These are phyloP conservation scores for Coemansia sp. DNA, from an alignment of 192 early-diverging fungal genomes.

Conservation along the genomic window DNA sequence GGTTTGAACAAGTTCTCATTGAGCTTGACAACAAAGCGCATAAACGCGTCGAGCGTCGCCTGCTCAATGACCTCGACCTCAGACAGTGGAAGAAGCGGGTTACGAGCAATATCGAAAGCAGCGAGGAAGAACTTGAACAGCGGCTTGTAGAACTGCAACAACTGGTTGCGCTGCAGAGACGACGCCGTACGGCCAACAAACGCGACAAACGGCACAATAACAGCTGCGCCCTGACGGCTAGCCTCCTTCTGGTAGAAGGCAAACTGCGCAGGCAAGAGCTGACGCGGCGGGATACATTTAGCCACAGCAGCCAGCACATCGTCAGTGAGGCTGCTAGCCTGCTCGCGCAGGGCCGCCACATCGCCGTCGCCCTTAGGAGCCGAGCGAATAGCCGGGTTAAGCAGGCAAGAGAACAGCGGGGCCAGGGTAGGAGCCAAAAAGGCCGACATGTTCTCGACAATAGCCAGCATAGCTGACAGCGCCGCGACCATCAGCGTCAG, in stretches of 20 bases:
- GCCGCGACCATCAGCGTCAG: slow-evolving; percentile 47
- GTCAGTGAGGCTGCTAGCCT: slow-evolving; percentile 23
- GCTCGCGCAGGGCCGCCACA: slow-evolving; percentile 21
- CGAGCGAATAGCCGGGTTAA: slow-evolving; percentile 24
- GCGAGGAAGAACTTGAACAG: slow-evolving; percentile 87
- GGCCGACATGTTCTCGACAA: slow-evolving; percentile 53
- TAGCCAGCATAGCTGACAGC: slow-evolving; percentile 48
- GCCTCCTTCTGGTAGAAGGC: slow-evolving; percentile 57
- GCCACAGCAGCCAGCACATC: slow-evolving; percentile 37
- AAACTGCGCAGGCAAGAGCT: slow-evolving; percentile 51
- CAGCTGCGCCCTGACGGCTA: slow-evolving; percentile 55
- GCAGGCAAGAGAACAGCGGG: slow-evolving; percentile 39
- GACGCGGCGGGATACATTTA: slow-evolving; percentile 41
- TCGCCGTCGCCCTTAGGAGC: neutral
- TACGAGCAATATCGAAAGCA: slow-evolving; percentile 62
- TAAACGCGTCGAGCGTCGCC: slow-evolving; percentile 71
- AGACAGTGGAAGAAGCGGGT: slow-evolving; percentile 30
- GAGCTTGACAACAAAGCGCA: slow-evolving; percentile 84
- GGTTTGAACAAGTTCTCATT: slow-evolving; percentile 96
- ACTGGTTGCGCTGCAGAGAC: slow-evolving; percentile 64
- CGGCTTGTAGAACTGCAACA: slow-evolving; percentile 75
- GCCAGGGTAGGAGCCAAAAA: slow-evolving; percentile 54
- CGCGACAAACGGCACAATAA: slow-evolving; percentile 66
- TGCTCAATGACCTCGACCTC: slow-evolving; percentile 66
- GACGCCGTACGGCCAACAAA: slow-evolving; percentile 69